A percentile compares a stretch with the other conserved stretches of the same genome.
Conservation (phyloP, 2,329 filamentous ascomycete species). For the Didymella pomorum region DNA sequence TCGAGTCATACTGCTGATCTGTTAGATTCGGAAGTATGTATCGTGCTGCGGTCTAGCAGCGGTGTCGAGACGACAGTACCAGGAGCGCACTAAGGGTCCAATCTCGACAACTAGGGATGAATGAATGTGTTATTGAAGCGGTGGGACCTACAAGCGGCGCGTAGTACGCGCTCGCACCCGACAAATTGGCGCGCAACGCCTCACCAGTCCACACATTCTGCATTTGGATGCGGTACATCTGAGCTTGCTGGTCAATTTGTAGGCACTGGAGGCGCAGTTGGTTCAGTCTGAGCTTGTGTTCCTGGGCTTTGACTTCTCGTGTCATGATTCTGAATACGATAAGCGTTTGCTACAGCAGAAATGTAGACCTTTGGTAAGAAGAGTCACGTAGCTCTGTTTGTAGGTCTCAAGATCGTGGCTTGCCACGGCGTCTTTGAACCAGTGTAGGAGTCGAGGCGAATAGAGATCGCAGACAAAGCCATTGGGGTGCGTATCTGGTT, state of each 20-base stretch:
- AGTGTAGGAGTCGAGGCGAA: constrained; percentile 25
- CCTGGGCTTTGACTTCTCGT: neutral
- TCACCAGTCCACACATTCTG: neutral
- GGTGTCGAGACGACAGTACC: neutral
- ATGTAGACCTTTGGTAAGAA: neutral
- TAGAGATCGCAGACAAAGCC: constrained; percentile 30
- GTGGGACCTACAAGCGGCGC: neutral
- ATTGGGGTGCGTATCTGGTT: neutral
- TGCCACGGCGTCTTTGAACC: constrained; percentile 20
- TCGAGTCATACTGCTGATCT: constrained; percentile 22
- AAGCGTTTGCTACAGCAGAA: neutral
- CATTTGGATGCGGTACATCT: neutral
- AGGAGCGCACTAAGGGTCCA: neutral
- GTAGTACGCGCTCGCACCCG: neutral
- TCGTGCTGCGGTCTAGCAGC: neutral
- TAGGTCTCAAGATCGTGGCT: constrained; percentile 19
- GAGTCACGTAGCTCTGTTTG: neutral
- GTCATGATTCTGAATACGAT: neutral
- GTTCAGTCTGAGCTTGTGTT: neutral
- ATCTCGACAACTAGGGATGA: neutral
- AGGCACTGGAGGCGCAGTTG: neutral
- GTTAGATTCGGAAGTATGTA: neutral
- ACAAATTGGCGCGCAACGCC: neutral
- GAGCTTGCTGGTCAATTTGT: neutral
- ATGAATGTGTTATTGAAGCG: neutral